Percentiles rank a stretch among this genome's conserved stretches.
These are phyloP conservation scores for Senna siamea DNA, from an alignment of 306 rosid genomes.

Conservation along the genomic window DNA sequence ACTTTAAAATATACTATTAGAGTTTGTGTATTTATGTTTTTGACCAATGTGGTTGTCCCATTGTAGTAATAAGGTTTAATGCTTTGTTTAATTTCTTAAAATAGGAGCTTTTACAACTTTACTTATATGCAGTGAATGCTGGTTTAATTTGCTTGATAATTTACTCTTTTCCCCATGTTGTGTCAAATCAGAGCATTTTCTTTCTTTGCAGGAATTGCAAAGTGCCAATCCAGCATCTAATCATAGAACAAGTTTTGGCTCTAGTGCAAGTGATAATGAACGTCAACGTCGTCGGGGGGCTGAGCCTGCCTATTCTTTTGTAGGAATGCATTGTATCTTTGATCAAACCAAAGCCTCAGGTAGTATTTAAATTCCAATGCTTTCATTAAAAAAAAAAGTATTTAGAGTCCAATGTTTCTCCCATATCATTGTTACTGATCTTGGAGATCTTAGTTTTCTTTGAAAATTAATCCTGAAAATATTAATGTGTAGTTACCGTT, in stretches of 20 bases:
- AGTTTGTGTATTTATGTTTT: constrained; percentile 22
- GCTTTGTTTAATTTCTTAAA: constrained; percentile 26
- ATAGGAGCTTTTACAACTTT: constrained; percentile 22
- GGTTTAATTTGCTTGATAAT: constrained; percentile 25
- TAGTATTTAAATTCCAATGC: constrained; percentile 43
- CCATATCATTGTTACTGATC: constrained; percentile 19
- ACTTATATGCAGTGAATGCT: constrained; percentile 11
- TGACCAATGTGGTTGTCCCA: constrained; percentile 18
- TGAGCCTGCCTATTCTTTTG: constrained; percentile 90
- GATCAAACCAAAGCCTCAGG: constrained; percentile 94
- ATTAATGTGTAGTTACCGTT: constrained; percentile 74
- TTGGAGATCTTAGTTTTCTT: constrained; percentile 26
- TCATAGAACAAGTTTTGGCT: constrained; percentile 79
- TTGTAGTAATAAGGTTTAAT: constrained; percentile 24
- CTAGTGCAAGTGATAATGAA: constrained; percentile 73
- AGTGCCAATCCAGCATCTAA: constrained; percentile 61
- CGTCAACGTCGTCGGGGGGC: constrained; percentile 54
- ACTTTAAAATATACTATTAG: neutral
- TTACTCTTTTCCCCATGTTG: constrained; percentile 7
- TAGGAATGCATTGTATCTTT: constrained; percentile 97
- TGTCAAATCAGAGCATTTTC: constrained; percentile 24
- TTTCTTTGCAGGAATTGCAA: constrained; percentile 61
- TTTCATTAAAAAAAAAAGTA: no score
- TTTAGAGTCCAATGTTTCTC: constrained; percentile 31
- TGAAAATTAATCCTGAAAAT: constrained; percentile 42